Percentiles rank a stretch among this genome's conserved stretches.
phyloP scores from a whole-genome alignment of 108 stramenopile genomes.

The Cyclotella atomus region DNA sequence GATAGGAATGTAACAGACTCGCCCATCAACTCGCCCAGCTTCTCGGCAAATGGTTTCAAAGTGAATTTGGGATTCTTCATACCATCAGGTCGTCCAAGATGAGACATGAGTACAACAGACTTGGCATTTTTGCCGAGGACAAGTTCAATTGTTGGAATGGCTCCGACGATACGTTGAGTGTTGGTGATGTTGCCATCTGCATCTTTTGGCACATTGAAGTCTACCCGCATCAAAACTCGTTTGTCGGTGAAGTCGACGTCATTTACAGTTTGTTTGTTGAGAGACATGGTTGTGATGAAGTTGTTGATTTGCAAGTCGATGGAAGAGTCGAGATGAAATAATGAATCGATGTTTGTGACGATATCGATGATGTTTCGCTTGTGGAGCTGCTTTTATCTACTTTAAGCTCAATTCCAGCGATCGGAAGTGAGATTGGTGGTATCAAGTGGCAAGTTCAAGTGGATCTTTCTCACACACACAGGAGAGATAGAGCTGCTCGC shows the following conservation, averaged over 20 bases:
- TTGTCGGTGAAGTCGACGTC: slow-evolving; percentile 71
- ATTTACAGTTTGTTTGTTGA: not conserved
- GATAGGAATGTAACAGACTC: slow-evolving; percentile 66
- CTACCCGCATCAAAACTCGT: slow-evolving; percentile 88
- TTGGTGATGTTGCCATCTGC: slow-evolving; percentile 84
- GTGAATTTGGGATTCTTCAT: slow-evolving; percentile 31
- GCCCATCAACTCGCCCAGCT: slow-evolving; percentile 67
- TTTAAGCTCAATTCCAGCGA: no score
- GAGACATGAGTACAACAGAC: slow-evolving; percentile 85
- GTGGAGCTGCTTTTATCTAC: no score
- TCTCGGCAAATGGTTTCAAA: slow-evolving; percentile 66
- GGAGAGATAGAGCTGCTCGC: no score
- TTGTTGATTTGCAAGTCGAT: no score
- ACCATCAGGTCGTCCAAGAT: slow-evolving; percentile 92
- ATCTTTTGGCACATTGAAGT: slow-evolving; percentile 88
- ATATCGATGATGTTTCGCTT: no score
- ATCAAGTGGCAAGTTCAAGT: no score
- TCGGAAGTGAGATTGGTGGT: no score
- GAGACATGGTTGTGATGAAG: not conserved
- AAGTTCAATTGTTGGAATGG: slow-evolving; percentile 87
- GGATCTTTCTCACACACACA: no score
- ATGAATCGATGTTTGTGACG: no score
- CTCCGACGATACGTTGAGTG: slow-evolving; percentile 84
- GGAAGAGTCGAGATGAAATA: no score
- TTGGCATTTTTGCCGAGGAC: slow-evolving; percentile 87